Conservation (phyloP, 768 basidiomycete genomes). For the Tricholoma terreum region DNA sequence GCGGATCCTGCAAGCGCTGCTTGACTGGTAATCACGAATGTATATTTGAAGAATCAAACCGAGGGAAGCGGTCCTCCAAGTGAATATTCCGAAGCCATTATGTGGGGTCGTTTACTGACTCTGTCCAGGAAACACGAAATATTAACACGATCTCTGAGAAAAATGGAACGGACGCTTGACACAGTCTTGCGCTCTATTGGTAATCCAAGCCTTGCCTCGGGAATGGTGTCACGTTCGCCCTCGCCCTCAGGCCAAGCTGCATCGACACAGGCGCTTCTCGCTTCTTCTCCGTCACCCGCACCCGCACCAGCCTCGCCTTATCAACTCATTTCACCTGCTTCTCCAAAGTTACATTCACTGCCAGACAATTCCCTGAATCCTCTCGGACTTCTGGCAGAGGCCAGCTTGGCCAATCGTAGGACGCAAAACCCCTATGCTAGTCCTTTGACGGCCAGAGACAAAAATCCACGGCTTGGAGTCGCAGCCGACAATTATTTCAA, state of each 20-base stretch:
- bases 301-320: conserved; percentile 35
- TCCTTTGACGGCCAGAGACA: conserved; percentile 40
- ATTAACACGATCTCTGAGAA: conserved; percentile 74
- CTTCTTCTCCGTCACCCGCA: conserved; percentile 47
- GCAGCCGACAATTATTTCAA: conserved; percentile 90
- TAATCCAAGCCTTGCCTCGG: conserved; percentile 74
- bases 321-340: conserved; percentile 40
- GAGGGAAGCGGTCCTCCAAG: conserved; percentile 89
- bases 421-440: conserved; percentile 46
- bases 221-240: conserved; percentile 79
- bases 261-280: conserved; percentile 57
- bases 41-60: conserved; percentile 94
- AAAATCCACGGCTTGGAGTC: conserved; percentile 63
- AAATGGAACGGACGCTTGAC: conserved; percentile 92
- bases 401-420: conserved; percentile 72
- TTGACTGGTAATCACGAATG: conserved; percentile 79
- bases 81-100: conserved; percentile 30
- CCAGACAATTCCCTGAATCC: conserved; percentile 94
- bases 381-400: conserved; percentile 88
- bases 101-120: conserved; percentile 23
- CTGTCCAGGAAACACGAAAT: conserved; percentile 74
- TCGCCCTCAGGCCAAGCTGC: conserved; percentile 59
- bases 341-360: conserved; percentile 85
- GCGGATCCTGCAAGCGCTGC: conserved; percentile 90
- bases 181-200: conserved; percentile 87